Conservation (phyloP, 1,284 basidiomycete genomes). For the Waitea zeae region DNA sequence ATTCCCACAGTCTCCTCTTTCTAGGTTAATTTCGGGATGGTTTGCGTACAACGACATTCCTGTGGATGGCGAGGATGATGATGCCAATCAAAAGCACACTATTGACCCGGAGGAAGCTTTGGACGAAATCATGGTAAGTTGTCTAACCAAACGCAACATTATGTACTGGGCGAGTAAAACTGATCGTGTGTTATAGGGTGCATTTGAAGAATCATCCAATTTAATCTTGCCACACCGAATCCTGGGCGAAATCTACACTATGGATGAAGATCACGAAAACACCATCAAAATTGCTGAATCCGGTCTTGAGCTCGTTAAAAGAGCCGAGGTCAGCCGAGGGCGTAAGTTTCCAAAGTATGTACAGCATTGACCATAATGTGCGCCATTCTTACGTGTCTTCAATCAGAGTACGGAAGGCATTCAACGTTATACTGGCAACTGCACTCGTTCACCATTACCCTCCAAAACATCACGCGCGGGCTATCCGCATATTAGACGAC, state of each 20-base stretch:
- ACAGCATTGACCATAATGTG: background rate
- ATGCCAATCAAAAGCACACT: conserved; percentile 15
- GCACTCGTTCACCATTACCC: conserved; percentile 77
- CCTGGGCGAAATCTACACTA: conserved; percentile 52
- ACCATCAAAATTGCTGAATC: conserved; percentile 56
- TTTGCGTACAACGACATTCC: conserved; percentile 41
- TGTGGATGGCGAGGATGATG: conserved; percentile 25
- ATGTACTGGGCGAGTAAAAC: background rate
- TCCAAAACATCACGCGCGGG: conserved; percentile 79
- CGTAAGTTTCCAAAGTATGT: conserved; percentile 33
- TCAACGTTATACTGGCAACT: conserved; percentile 50
- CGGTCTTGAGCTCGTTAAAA: conserved; percentile 41
- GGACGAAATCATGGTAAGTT: conserved; percentile 27
- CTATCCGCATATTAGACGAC: conserved; percentile 55
- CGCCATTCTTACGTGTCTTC: conserved; percentile 1
- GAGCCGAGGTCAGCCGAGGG: conserved; percentile 43
- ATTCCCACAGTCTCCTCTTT: conserved; percentile 46
- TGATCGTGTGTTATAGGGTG: conserved; percentile 34
- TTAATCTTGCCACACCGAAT: conserved; percentile 65
- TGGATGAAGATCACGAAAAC: conserved; percentile 65
- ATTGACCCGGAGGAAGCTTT: conserved; percentile 17
- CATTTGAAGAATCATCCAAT: conserved; percentile 31
- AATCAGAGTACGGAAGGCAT: conserved; percentile 34
- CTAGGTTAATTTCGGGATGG: conserved; percentile 51
- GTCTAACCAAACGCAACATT: conserved; percentile 1